Conservation (phyloP, 371 early-diverging fungal species). For the Mucor plumbeus region DNA sequence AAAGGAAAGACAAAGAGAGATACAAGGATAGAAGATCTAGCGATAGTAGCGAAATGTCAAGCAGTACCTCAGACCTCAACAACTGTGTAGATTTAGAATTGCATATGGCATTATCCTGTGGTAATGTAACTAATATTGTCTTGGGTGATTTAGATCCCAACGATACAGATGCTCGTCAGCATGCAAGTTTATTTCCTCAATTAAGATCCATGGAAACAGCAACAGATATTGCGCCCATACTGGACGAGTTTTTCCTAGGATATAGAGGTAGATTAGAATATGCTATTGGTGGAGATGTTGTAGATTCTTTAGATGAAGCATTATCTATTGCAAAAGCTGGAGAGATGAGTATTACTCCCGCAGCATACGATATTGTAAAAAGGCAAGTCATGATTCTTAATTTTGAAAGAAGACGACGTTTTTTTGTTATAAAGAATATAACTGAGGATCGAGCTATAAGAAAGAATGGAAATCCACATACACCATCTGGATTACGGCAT, state of each 20-base stretch:
- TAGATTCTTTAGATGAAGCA: constrained; percentile 56
- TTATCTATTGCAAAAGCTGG: constrained; percentile 62
- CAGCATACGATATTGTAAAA: constrained; percentile 46
- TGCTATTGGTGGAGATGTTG: constrained; percentile 60
- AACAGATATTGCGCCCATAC: neutral
- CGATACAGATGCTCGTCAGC: constrained; percentile 8
- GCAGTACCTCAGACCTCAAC: neutral
- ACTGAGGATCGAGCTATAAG: constrained; percentile 10
- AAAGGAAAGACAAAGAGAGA: constrained; percentile 1
- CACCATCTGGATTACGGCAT: constrained; percentile 1
- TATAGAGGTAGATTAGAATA: constrained; percentile 58
- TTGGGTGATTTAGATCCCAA: constrained; percentile 42
- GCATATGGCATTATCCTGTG: constrained; percentile 63
- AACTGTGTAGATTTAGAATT: constrained; percentile 54
- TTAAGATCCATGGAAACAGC: neutral
- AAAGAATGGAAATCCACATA: constrained; percentile 10
- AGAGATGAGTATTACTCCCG: constrained; percentile 59
- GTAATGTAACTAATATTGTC: constrained; percentile 59
- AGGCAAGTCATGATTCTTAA: constrained; percentile 32
- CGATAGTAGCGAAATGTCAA: constrained; percentile 7
- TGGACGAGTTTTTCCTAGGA: constrained; percentile 19
- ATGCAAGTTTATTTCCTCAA: neutral
- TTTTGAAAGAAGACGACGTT: constrained; percentile 49
- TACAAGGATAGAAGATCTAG: constrained; percentile 13
- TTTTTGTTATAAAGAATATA: constrained; percentile 47